Base-by-base conservation (phyloP, 202 grass and related monocot species). In the Brachypodium distachyon region DNA sequence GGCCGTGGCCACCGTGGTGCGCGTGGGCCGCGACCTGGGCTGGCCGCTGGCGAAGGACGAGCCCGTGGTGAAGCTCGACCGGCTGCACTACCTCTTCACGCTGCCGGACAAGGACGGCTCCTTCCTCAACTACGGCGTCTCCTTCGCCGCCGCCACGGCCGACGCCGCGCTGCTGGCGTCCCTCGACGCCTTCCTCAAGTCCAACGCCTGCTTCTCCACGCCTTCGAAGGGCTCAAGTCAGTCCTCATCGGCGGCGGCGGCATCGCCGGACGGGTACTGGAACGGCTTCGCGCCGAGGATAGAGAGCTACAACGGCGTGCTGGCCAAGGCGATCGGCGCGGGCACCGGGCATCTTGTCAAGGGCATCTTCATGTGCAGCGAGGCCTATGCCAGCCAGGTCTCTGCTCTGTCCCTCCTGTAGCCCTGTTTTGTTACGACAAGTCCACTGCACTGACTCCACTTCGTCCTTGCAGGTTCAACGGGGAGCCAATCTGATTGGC, bases 21-120 rank as follows among this genome's bases (percentile, higher is more conserved):
- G 87, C 19, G 80, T 98, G 16, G 89, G 89, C 14, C 53, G 44
- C 12, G 89, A 88, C 67, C 87, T 98, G 16, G 84, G 89, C 1
- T 98, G 95, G 95, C 95, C 95, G 19, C 53, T 98, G 42, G 85
- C 95, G 37, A 93, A 78, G 76, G 95, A 98, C 76, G 91, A 98
- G 77, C 95, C 95, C 3, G 89, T 98, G 40, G 80, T 97, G 53
- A 92, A 72, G 83, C 73, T 97, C 66, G 95, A 94, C 83, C 67
- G 48, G 12, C 52, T 88, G 47, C 89, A 95, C 84, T 98, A 95
- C 74, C 86, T 98, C 73, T 95, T 95, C 82, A 98, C 95, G 33
- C 84, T 98, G 22, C 82, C 89, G 4, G 91, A 86, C 76, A 79
- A 68, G 80, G 84, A 86, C 14, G 94, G 87, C 44, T 43, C 69